Conservation (phyloP, 176 grass and related monocot genomes). For the Dactylis glomerata region DNA sequence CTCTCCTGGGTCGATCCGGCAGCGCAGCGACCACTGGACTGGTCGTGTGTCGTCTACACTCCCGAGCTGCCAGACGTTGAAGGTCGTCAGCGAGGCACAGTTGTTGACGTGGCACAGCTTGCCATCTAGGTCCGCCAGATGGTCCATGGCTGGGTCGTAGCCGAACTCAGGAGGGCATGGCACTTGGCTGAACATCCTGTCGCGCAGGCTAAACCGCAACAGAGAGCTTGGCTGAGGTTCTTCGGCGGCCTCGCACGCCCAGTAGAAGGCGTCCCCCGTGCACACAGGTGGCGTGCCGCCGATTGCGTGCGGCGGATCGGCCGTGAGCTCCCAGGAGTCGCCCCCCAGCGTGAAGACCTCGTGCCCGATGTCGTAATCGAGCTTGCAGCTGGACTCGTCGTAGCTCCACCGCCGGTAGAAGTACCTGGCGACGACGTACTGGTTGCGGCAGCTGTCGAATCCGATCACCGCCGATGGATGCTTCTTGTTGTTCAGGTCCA, state of each 20-base stretch:
- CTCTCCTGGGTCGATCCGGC: not conserved
- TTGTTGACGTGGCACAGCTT: not conserved
- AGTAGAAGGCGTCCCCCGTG: not conserved
- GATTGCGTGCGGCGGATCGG: not conserved
- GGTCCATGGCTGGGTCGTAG: not conserved
- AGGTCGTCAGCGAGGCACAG: not conserved
- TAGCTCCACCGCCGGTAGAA: not conserved
- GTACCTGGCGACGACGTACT: not conserved
- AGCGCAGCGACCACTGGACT: not conserved
- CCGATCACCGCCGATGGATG: not conserved
- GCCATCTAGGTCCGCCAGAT: not conserved
- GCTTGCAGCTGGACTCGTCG: not conserved
- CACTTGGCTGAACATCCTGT: not conserved
- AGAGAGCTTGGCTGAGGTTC: not conserved
- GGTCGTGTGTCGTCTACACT: not conserved
- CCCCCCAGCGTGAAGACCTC: not conserved
- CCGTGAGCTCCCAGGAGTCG: not conserved
- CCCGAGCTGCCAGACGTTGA: conserved; percentile 2
- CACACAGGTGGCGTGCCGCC: not conserved
- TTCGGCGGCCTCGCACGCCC: not conserved
- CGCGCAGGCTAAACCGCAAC: conserved; percentile 6
- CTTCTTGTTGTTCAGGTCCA: too few species aligned
- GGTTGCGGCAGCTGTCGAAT: not conserved
- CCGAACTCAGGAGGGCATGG: not conserved
- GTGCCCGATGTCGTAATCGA: conserved; percentile 7